A percentile compares a stretch with the other conserved stretches of the same genome.
Evolutionary conservation across 2,329 filamentous ascomycete genomes (phyloP).

Genomic region (Cercospora beticola): DNA sequence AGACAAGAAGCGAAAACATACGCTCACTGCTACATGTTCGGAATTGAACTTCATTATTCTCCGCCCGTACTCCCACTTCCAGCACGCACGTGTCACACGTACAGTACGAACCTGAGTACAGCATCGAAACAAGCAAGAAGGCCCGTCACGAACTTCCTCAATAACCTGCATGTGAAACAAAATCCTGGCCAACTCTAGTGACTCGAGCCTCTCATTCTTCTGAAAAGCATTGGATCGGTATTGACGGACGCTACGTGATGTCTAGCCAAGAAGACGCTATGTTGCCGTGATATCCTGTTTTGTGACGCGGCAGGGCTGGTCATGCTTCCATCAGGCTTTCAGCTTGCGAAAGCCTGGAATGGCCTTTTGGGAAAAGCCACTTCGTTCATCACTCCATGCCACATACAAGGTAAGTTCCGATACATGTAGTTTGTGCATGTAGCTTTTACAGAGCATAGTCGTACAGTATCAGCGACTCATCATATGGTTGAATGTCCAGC

Average conservation of each 20-base stretch:
- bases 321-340: neutral
- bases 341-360: neutral
- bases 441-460: neutral
- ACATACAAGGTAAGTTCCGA: neutral
- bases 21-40: neutral
- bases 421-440: neutral
- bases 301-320: neutral
- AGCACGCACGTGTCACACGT: neutral
- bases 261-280: constrained; percentile 1
- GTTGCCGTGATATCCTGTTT: neutral
- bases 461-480: neutral
- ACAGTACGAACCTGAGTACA: neutral
- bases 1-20: neutral
- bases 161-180: neutral
- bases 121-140: too few relatives aligned
- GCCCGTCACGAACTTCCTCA: neutral
- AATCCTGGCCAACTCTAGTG: neutral
- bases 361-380: neutral
- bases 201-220: neutral
- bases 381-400: neutral
- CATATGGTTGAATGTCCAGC: neutral
- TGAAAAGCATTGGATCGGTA: neutral
- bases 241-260: neutral
- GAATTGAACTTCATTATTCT: too few relatives aligned
- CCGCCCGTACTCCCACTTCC: too few relatives aligned